phyloP scores from a whole-genome alignment of 371 early-diverging fungal species.

The Mortierella polycephala region DNA sequence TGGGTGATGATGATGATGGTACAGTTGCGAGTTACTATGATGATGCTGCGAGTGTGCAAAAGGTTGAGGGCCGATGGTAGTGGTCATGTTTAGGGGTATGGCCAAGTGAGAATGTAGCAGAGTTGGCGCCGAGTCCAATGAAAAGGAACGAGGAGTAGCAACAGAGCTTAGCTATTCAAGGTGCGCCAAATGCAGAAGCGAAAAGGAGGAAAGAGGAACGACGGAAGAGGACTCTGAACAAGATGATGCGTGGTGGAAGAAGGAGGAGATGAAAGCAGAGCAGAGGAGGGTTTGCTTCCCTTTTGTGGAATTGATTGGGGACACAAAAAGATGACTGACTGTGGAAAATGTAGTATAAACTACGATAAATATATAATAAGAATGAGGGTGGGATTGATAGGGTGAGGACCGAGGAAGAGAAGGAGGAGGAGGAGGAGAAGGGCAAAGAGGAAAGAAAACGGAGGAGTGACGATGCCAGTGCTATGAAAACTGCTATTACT shows the following conservation, averaged over 20 bases:
- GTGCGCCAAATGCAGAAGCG: constrained; percentile 6
- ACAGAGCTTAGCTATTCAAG: constrained; percentile 43
- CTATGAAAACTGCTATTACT: no score
- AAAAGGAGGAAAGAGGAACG: not conserved
- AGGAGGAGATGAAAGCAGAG: constrained; percentile 23
- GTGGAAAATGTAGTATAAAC: constrained; percentile 2
- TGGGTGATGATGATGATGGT: not conserved
- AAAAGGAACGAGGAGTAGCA: not conserved
- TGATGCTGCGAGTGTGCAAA: not conserved
- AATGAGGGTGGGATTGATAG: no score
- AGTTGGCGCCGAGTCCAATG: constrained; percentile 23
- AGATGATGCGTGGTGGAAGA: constrained; percentile 1
- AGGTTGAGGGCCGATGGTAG: constrained; percentile 7
- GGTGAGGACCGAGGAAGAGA: no score
- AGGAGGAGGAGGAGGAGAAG: no score
- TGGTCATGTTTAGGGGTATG: not conserved
- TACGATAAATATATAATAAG: no score
- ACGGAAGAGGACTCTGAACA: constrained; percentile 10
- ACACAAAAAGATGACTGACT: constrained; percentile 24
- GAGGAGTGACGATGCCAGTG: no score
- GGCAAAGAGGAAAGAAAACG: no score
- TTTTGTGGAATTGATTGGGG: constrained; percentile 53
- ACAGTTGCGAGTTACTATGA: not conserved
- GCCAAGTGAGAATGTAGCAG: constrained; percentile 7
- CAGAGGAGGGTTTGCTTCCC: constrained; percentile 49